Base-by-base conservation (phyloP, 2,329 filamentous ascomycete species). In the Graphilbum ipis-grandicollis region DNA sequence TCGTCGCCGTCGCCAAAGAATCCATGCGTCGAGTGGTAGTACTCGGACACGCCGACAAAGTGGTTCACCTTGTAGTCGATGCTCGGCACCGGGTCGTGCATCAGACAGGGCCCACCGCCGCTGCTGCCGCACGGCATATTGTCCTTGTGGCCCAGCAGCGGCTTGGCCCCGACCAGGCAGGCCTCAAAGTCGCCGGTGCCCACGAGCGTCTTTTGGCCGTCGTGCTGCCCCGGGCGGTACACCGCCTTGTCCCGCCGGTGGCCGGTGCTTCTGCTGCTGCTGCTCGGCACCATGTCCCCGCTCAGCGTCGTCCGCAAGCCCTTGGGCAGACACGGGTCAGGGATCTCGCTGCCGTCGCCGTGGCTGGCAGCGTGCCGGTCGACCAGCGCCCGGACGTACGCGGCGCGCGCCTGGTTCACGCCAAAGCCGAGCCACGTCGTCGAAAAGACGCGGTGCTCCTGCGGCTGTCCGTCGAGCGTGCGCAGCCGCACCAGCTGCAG, bases 31-130 rank as follows among this genome's bases (percentile, higher is more conserved):
- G 88, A 93, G 55, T 98, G 90, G 88, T 90, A 98, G 57, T 93
- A 98, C 52, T 98, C 90, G 1, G 88, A 96, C 4, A 98, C 88
- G 10, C 90, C 90, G 21, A 98, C 78, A 50, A 98, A 98, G 54
- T 94, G 92, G 49, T 98, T 98, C 26, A 96, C 77, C 43, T 90
- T 79, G 50, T 96, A 98, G 53, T 98, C 90, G 44, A 98, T 94
- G 4, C 84, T 82, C 2, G 90, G 90, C 1, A 90, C 85, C 52
- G 96, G 85, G 1, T 90, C 86, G 47, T 94, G 83, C 29, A 98
- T 65, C 25, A 98, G 62, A 55, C 90, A 98, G 0, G 92, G 59
- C 49, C 93, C 79, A 5, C 71, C 59, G 12, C 35, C 37, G 21
- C 71, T 59, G n/a, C 37, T 37, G 21, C 40, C 42, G 51, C 90